Evolutionary conservation across 228 moss, liverwort and hornwort genomes (phyloP).

Genomic region (Sphagnum magellanicum): DNA sequence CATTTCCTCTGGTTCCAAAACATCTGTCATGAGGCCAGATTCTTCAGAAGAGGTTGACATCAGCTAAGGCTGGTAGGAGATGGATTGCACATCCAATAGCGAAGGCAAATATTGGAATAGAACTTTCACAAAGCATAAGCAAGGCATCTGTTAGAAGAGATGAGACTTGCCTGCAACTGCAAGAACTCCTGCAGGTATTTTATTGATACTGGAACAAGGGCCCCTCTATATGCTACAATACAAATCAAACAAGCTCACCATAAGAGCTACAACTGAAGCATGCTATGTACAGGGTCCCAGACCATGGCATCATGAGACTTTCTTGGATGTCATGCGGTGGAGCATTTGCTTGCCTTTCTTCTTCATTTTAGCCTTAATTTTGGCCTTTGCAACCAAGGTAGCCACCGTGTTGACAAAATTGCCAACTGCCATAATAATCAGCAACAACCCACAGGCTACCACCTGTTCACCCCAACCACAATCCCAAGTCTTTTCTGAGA

Average conservation of each 20-base stretch:
- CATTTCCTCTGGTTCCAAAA: too few relatives aligned
- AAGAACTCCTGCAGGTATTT: too few relatives aligned
- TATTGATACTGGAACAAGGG: too few relatives aligned
- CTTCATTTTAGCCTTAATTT: constrained; percentile 63
- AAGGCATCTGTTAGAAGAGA: too few relatives aligned
- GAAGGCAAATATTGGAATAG: too few relatives aligned
- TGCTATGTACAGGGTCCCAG: constrained; percentile 14
- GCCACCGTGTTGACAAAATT: constrained; percentile 82
- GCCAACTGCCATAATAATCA: constrained; percentile 82
- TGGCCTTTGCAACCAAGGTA: constrained; percentile 76
- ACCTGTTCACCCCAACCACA: constrained; percentile 14
- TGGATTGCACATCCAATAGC: too few relatives aligned
- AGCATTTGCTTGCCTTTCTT: constrained; percentile 57
- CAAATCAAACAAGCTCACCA: background rate
- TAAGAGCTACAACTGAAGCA: background rate
- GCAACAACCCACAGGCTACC: constrained; percentile 64
- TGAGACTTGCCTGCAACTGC: too few relatives aligned
- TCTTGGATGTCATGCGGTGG: constrained; percentile 22
- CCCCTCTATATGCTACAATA: too few relatives aligned
- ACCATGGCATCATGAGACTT: constrained; percentile 5
- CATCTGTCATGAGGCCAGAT: too few relatives aligned
- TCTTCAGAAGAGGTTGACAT: too few relatives aligned
- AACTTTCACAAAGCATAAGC: too few relatives aligned
- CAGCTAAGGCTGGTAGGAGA: too few relatives aligned
- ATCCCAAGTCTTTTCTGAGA: background rate